phyloP scores from a whole-genome alignment of 2,329 filamentous ascomycete genomes.

The Curvularia verruculosa region DNA sequence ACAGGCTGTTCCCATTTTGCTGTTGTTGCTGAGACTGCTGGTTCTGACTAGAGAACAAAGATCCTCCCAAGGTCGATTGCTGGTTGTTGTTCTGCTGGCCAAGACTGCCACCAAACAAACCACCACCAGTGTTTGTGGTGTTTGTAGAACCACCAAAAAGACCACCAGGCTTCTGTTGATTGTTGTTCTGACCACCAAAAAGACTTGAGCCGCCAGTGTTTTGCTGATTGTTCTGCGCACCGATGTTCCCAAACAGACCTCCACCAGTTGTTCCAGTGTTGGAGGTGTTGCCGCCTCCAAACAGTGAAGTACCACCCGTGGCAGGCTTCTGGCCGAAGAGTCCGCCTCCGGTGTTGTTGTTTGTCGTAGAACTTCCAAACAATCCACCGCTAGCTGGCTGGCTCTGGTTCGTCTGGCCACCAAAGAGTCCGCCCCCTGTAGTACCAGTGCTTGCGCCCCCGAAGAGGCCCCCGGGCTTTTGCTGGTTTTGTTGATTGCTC shows the following conservation, averaged over 20 bases:
- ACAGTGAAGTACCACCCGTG: conserved; percentile 31
- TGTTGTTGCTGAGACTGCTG: conserved; percentile 52
- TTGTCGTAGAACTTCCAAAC: conserved; percentile 58
- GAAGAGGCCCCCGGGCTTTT: conserved; percentile 50
- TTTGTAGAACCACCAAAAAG: conserved; percentile 48
- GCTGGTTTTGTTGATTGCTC: conserved; percentile 44
- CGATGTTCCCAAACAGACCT: conserved; percentile 45
- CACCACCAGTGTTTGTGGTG: conserved; percentile 50
- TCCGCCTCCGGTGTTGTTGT: conserved; percentile 41
- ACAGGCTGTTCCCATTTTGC: conserved; percentile 54
- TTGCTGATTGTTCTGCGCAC: conserved; percentile 41
- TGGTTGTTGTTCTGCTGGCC: conserved; percentile 52
- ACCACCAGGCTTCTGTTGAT: conserved; percentile 54
- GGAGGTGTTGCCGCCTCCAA: conserved; percentile 34
- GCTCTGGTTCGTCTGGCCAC: conserved; percentile 40
- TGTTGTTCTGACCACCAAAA: conserved; percentile 52
- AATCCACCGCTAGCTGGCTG: conserved; percentile 43
- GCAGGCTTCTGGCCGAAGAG: conserved; percentile 51
- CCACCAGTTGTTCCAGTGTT: conserved; percentile 29
- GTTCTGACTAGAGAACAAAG: conserved; percentile 54
- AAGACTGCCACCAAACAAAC: conserved; percentile 54
- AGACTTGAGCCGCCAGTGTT: conserved; percentile 41
- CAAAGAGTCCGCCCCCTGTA: conserved; percentile 59
- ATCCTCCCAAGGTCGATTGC: conserved; percentile 44
- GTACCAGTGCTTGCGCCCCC: conserved; percentile 38